Evolutionary conservation across 73 alveolate genomes (phyloP), one percentile per base, ranked within the genome.

Genomic region (Tetrahymena malaccensis): DNA sequence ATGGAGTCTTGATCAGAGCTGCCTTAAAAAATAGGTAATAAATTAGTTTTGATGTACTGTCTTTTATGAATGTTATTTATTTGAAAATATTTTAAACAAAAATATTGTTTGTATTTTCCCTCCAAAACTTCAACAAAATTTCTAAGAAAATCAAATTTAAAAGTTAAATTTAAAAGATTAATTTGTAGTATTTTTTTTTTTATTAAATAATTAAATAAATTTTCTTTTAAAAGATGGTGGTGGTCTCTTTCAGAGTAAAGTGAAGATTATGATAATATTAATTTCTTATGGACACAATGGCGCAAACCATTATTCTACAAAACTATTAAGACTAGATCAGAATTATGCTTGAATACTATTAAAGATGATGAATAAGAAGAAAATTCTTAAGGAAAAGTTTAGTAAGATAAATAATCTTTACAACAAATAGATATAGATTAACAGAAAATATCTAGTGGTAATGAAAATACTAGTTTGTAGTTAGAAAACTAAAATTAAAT

Each of bases 1-100:
- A 94, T 94, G 96, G 96, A 27, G 93, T 85, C 16, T 34, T 94
- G 34, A 94, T 94, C 9, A 83, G 96, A 40, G 44, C 93, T 34
- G 40, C 93, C 85, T 50, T 94, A 84, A 94, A 94, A 94, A 70
- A 70, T 31, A 70, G 89, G 89, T 70, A 70, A 70, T 7, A 7
- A 27, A 27, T 70, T 70, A 70, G 31, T n/a, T 31, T 70, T n/a
- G n/a, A n/a, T n/a, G n/a, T n/a, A n/a, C 43, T 35, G 43, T 35
- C n/a, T n/a, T n/a, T 35, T 4, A 35, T 35, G 6, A 35, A 35
- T 4, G 43, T 6, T 40, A 40, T 40, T 40, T 40, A 40, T 40
- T 40, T 40, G 15, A 40, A 40, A 8, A 40, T 4, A 40, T 40
- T 40, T 40, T 40, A 40, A 40, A 40, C 44, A 40, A 40, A 40